phyloP scores from a whole-genome alignment of 208 protist genomes.

The Acanthamoeba triangularis region DNA sequence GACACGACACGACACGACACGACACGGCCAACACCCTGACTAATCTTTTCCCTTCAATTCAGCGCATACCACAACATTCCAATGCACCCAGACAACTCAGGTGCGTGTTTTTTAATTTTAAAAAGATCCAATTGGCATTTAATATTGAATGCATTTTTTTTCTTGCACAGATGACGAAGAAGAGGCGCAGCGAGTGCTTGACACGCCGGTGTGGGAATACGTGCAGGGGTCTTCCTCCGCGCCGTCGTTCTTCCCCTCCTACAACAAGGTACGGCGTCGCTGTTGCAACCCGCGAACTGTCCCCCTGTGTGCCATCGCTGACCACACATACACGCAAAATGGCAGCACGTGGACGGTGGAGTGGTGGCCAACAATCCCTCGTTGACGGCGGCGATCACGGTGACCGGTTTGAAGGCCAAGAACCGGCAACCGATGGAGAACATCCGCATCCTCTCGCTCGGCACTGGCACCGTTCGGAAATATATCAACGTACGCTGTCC shows the following conservation, averaged over 20 bases:
- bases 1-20: neutral
- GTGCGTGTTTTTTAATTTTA: neutral
- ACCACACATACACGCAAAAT: too few relatives aligned
- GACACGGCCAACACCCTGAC: neutral
- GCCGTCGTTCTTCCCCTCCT: conserved; percentile 67
- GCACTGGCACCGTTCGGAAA: conserved; percentile 24
- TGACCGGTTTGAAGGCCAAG: conserved; percentile 42
- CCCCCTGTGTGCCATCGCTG: too few relatives aligned
- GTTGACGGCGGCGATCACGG: conserved; percentile 54
- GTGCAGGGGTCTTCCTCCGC: conserved; percentile 48
- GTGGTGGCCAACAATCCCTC: conserved; percentile 68
- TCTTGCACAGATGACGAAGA: neutral
- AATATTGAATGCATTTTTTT: too few relatives aligned
- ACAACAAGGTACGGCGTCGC: neutral
- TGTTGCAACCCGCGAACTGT: neutral
- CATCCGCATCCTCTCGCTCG: conserved; percentile 58
- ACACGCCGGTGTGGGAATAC: conserved; percentile 67
- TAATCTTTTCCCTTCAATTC: neutral
- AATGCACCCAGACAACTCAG: neutral
- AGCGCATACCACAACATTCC: conserved; percentile 56
- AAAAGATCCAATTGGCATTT: too few relatives aligned
- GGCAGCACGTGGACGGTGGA: conserved; percentile 47
- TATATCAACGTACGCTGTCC: neutral
- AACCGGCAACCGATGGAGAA: conserved; percentile 33
- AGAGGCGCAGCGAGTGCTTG: conserved; percentile 37